Evolutionary conservation across 768 basidiomycete species (phyloP).

Genomic region (Termitomyces heimii): DNA sequence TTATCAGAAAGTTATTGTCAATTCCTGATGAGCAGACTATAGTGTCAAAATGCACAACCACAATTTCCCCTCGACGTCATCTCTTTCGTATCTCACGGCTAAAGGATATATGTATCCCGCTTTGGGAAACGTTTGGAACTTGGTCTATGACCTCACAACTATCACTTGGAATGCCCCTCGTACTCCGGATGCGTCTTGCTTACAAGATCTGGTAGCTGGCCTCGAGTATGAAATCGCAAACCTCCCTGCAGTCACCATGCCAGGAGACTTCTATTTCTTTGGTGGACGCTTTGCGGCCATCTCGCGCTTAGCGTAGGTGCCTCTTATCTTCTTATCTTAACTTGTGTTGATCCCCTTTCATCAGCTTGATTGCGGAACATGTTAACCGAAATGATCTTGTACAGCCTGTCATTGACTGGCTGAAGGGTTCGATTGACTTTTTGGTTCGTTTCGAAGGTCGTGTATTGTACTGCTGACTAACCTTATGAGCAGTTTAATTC

Average conservation of each 20-base stretch:
- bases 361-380: slow-evolving; percentile 26
- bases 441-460: slow-evolving; percentile 15
- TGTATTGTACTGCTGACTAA: background rate
- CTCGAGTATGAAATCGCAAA: slow-evolving; percentile 45
- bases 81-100: slow-evolving; percentile 25
- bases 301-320: slow-evolving; percentile 23
- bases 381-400: slow-evolving; percentile 25
- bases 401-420: slow-evolving; percentile 17
- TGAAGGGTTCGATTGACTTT: slow-evolving; percentile 19
- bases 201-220: slow-evolving; percentile 20
- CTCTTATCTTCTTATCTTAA: background rate
- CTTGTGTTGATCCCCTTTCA: background rate
- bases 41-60: slow-evolving; percentile 18
- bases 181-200: slow-evolving; percentile 24
- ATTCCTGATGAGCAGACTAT: background rate
- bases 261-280: slow-evolving; percentile 30
- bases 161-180: slow-evolving; percentile 28
- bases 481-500: slow-evolving; percentile 13
- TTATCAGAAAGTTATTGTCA: background rate
- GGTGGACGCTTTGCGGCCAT: slow-evolving; percentile 22
- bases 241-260: slow-evolving; percentile 37
- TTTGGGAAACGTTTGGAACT: slow-evolving; percentile 24
- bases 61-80: slow-evolving; percentile 18
- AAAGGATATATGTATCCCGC: slow-evolving; percentile 29
- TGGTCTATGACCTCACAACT: slow-evolving; percentile 23